Conservation (phyloP, 2,329 filamentous ascomycete genomes). For the Calonectria hongkongensis region DNA sequence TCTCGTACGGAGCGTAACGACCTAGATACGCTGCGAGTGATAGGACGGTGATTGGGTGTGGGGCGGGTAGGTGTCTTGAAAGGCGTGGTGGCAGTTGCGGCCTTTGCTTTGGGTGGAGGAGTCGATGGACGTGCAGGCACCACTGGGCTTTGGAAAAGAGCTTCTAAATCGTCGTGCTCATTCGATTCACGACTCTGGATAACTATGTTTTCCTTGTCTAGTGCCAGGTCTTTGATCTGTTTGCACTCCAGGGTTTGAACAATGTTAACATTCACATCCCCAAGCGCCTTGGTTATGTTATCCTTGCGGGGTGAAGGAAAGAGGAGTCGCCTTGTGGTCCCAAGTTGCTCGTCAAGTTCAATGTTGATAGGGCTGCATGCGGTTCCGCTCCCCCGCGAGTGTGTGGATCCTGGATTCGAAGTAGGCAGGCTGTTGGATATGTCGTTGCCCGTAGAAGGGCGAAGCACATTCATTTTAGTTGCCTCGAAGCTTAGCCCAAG, state of each 20-base stretch:
- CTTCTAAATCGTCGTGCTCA: slow-evolving; percentile 73
- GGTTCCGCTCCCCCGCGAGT: slow-evolving; percentile 74
- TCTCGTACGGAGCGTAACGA: slow-evolving; percentile 70
- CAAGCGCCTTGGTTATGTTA: slow-evolving; percentile 76
- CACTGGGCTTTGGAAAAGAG: slow-evolving; percentile 79
- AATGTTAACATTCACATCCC: slow-evolving; percentile 73
- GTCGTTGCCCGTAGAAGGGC: slow-evolving; percentile 17
- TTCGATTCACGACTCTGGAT: slow-evolving; percentile 56
- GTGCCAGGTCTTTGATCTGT: slow-evolving; percentile 58
- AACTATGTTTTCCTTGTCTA: slow-evolving; percentile 68
- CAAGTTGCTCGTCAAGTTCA: slow-evolving; percentile 68
- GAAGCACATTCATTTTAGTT: slow-evolving; percentile 32
- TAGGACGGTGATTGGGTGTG: slow-evolving; percentile 76
- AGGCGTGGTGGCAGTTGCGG: slow-evolving; percentile 61
- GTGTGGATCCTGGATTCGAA: slow-evolving; percentile 66
- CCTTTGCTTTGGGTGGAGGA: slow-evolving; percentile 69
- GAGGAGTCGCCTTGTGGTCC: slow-evolving; percentile 79
- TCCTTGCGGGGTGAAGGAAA: slow-evolving; percentile 86
- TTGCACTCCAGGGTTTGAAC: slow-evolving; percentile 65
- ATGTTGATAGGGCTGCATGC: slow-evolving; percentile 74
- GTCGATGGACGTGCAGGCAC: slow-evolving; percentile 66
- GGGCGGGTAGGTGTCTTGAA: slow-evolving; percentile 79
- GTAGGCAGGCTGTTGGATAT: slow-evolving; percentile 42
- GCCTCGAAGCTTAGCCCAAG: slow-evolving; percentile 27
- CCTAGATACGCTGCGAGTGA: slow-evolving; percentile 76